phyloP scores from a whole-genome alignment of 225 moss, liverwort and hornwort genomes.

The Ulota crispa region DNA sequence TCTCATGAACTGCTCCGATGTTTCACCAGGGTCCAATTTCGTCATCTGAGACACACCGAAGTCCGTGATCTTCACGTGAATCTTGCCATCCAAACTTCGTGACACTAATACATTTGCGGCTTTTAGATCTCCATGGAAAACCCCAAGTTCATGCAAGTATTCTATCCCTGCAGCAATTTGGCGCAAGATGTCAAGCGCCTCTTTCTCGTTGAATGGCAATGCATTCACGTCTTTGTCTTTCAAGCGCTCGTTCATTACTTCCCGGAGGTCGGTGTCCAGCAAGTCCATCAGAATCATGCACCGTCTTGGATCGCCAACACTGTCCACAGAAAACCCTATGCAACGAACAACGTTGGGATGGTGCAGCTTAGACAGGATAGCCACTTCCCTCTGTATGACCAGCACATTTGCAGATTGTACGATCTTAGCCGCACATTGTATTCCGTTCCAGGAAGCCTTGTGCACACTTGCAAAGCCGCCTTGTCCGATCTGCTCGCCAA shows the following conservation, averaged over 20 bases:
- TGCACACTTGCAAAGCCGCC: not conserved
- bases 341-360: not conserved
- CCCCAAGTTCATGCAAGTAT: not conserved
- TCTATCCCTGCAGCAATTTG: not conserved
- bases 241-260: not conserved
- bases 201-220: not conserved
- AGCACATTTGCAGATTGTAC: not conserved
- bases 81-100: not conserved
- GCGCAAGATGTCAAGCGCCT: not conserved
- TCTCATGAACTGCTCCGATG: not conserved
- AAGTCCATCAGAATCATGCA: slow-evolving; percentile 18
- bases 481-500: not conserved
- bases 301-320: fast-evolving
- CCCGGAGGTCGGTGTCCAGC: not conserved
- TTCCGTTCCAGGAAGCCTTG: not conserved
- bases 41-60: slow-evolving; percentile 14
- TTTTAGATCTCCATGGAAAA: slow-evolving; percentile 8
- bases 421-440: not conserved
- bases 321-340: not conserved
- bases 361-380: not conserved
- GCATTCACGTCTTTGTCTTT: fast-evolving
- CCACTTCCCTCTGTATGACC: not conserved
- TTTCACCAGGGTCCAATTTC: not conserved
- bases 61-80: not conserved
- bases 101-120: not conserved